phyloP scores from a whole-genome alignment of 1,284 basidiomycete species.

The Melampsora abietis-canadensis region DNA sequence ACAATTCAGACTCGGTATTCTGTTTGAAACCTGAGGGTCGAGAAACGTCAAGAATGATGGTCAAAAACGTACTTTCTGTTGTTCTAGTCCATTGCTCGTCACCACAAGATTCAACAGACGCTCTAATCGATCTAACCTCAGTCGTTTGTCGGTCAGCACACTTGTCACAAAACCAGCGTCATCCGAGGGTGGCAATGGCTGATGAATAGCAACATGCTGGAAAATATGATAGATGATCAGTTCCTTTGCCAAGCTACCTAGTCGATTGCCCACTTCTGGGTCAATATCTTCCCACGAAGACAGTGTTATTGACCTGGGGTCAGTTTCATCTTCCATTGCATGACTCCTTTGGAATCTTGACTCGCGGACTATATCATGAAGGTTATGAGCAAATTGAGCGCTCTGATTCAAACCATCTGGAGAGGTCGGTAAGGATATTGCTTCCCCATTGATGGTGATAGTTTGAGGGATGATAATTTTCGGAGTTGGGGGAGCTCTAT shows the following conservation, averaged over 20 bases:
- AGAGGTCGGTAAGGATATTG: background rate
- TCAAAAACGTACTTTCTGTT: too few relatives aligned
- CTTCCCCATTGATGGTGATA: constrained; percentile 1
- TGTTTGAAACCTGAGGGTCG: too few relatives aligned
- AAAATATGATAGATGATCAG: background rate
- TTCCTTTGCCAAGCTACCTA: background rate
- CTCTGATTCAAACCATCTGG: background rate
- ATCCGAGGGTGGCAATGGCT: background rate
- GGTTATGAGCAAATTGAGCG: background rate
- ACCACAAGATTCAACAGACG: constrained; percentile 28
- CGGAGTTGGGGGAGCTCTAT: background rate
- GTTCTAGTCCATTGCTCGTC: background rate
- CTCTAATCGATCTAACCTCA: constrained; percentile 19
- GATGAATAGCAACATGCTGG: background rate
- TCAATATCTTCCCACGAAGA: background rate
- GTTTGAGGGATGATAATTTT: background rate
- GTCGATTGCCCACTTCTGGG: background rate
- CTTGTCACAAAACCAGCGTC: background rate
- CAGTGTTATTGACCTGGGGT: background rate
- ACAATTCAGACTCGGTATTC: too few relatives aligned
- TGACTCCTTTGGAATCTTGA: background rate
- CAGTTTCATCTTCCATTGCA: background rate
- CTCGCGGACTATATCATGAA: too few relatives aligned
- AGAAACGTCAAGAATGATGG: too few relatives aligned
- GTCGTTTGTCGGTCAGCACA: constrained; percentile 7